Conservation (phyloP, 2,329 filamentous ascomycete genomes). For the Pseudocercospora ulei region DNA sequence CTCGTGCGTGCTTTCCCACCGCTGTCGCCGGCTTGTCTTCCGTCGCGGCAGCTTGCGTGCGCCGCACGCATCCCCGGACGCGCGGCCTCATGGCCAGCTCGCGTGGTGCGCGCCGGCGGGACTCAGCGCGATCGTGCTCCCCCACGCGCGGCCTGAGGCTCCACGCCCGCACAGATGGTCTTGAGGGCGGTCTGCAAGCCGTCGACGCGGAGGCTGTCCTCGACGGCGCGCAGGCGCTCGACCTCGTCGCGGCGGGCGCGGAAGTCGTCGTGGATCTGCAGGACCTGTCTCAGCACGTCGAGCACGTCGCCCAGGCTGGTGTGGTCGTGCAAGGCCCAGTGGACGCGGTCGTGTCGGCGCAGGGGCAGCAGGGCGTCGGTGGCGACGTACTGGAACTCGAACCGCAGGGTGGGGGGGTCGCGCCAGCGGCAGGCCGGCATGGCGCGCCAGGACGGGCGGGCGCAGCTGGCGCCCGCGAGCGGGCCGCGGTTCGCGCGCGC, state of each 20-base stretch:
- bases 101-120: too few relatives aligned
- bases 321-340: neutral
- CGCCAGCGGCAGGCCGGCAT: constrained; percentile 5
- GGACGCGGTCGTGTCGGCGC: constrained; percentile 1
- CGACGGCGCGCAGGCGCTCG: neutral
- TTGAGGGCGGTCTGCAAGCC: constrained; percentile 1
- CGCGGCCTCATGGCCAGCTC: too few relatives aligned
- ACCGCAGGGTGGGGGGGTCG: neutral
- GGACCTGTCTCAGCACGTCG: constrained; percentile 1
- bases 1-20: too few relatives aligned
- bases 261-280: neutral
- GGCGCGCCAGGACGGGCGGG: neutral
- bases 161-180: constrained; percentile 2
- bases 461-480: neutral
- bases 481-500: neutral
- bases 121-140: too few relatives aligned
- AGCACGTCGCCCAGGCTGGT: neutral
- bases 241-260: neutral
- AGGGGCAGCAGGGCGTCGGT: neutral
- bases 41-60: too few relatives aligned
- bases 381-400: constrained; percentile 5
- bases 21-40: too few relatives aligned
- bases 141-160: too few relatives aligned
- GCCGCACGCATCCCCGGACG: too few relatives aligned
- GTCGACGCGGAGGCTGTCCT: constrained; percentile 2